Evolutionary conservation across 2,329 filamentous ascomycete species (phyloP).

Genomic region (Ophiobolus disseminans): DNA sequence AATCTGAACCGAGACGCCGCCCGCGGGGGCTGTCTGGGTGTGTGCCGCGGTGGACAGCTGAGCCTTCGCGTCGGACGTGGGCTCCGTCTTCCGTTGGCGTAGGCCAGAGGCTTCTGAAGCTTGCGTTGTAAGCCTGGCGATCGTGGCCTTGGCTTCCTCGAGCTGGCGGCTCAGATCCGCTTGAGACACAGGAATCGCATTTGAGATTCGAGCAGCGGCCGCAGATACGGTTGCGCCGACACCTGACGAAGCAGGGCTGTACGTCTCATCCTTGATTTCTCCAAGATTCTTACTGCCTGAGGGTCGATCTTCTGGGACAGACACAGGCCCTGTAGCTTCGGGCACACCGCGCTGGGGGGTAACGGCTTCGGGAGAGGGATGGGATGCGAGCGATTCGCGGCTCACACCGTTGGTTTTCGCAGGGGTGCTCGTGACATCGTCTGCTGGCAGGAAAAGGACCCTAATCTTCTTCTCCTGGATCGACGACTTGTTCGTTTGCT

Average conservation of each 20-base stretch:
- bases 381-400: constrained; percentile 54
- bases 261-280: constrained; percentile 50
- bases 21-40: constrained; percentile 60
- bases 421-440: constrained; percentile 52
- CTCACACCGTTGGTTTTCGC: constrained; percentile 44
- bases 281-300: constrained; percentile 50
- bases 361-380: constrained; percentile 60
- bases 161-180: constrained; percentile 77
- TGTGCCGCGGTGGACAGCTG: constrained; percentile 59
- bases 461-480: constrained; percentile 96
- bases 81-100: constrained; percentile 76
- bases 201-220: constrained; percentile 59
- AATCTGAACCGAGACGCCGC: constrained; percentile 86
- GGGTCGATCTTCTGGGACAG: constrained; percentile 49
- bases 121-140: constrained; percentile 71
- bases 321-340: constrained; percentile 47
- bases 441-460: constrained; percentile 79
- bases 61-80: constrained; percentile 59
- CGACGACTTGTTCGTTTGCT: constrained; percentile 75
- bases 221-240: constrained; percentile 50
- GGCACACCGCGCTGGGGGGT: constrained; percentile 53
- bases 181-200: constrained; percentile 55
- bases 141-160: constrained; percentile 75
- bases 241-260: constrained; percentile 48
- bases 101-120: constrained; percentile 65